Evolutionary conservation across 495 filamentous ascomycete genomes (phyloP).

Genomic region (Penicillium lividum): DNA sequence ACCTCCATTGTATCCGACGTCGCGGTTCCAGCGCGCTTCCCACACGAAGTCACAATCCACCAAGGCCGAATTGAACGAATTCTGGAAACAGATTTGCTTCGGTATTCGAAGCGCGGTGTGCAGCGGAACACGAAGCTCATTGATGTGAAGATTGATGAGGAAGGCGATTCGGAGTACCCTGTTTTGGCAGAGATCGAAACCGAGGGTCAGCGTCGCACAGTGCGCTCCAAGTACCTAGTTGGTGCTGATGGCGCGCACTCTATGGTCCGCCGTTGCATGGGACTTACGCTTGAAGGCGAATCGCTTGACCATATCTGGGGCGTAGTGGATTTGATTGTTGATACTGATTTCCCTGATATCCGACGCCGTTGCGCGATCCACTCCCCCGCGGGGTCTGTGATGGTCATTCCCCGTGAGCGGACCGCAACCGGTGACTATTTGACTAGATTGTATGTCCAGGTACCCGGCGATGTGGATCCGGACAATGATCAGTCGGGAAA

Average conservation of each 20-base stretch:
- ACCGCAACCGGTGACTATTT: constrained; percentile 56
- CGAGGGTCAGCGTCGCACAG: constrained; percentile 47
- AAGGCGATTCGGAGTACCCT: constrained; percentile 55
- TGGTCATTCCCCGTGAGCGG: constrained; percentile 70
- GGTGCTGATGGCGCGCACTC: constrained; percentile 70
- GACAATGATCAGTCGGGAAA: constrained; percentile 20
- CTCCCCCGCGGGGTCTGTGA: constrained; percentile 63
- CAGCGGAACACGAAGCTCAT: constrained; percentile 53
- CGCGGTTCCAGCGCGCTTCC: constrained; percentile 45
- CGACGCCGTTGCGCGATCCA: constrained; percentile 67
- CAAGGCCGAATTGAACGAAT: constrained; percentile 64
- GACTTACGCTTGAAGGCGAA: constrained; percentile 60
- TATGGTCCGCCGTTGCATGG: constrained; percentile 59
- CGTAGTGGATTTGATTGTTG: constrained; percentile 64
- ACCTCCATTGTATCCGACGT: constrained; percentile 52
- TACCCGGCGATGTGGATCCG: constrained; percentile 36
- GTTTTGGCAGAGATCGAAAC: constrained; percentile 33
- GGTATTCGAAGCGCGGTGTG: constrained; percentile 53
- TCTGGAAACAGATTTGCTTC: constrained; percentile 55
- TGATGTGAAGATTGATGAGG: constrained; percentile 56
- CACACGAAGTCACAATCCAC: constrained; percentile 60
- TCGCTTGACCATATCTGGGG: constrained; percentile 67
- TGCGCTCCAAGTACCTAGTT: constrained; percentile 65
- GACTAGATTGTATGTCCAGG: constrained; percentile 66
- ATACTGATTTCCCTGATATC: constrained; percentile 73